These are phyloP conservation scores for Catharanthus roseus DNA, from an alignment of 257 asterid species.

Conservation along the genomic window DNA sequence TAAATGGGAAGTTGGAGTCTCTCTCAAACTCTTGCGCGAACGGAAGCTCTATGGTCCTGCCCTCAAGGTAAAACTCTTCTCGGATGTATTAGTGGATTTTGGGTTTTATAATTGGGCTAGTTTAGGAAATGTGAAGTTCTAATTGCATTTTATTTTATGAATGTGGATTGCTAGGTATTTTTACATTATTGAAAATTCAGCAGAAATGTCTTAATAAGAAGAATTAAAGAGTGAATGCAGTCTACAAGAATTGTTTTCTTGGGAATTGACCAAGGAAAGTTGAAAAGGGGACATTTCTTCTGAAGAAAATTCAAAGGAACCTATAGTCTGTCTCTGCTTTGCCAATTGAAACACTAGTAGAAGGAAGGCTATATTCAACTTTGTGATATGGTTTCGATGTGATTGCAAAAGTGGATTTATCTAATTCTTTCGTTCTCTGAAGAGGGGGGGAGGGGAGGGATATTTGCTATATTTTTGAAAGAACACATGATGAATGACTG, in stretches of 20 bases:
- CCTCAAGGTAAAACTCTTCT: slow-evolving; percentile 44
- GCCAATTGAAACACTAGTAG: neutral
- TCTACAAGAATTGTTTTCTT: neutral
- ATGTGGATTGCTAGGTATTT: neutral
- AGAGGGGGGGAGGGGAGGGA: neutral
- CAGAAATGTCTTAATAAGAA: neutral
- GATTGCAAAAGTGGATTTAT: neutral
- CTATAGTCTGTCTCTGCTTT: neutral
- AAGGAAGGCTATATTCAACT: neutral
- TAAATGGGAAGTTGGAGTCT: slow-evolving; percentile 89
- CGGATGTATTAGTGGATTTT: neutral
- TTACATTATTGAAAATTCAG: neutral
- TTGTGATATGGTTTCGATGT: neutral
- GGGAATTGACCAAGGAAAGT: neutral
- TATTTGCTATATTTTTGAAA: neutral
- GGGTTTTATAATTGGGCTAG: neutral
- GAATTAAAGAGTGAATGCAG: neutral
- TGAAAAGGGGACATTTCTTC: neutral
- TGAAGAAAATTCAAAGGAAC: neutral
- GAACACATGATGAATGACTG: neutral
- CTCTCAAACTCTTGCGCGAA: slow-evolving; percentile 65
- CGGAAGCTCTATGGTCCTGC: slow-evolving; percentile 74
- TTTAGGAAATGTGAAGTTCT: neutral
- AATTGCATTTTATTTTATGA: neutral
- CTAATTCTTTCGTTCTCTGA: neutral